Conservation (phyloP, 176 grass and related monocot genomes). For the Chrysopogon serrulatus region DNA sequence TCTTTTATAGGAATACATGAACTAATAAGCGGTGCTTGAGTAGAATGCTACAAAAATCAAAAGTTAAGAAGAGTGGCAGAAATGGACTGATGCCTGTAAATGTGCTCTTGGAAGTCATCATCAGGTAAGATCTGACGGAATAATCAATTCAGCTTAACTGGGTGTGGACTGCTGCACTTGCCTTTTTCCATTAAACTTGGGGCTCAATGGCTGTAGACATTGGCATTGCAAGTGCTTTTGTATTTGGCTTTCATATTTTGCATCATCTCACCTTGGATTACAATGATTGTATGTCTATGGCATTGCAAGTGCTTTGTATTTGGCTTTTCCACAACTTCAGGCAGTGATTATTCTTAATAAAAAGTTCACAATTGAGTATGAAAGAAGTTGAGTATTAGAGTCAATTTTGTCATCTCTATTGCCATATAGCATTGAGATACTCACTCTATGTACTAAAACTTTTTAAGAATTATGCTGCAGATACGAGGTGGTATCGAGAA, state of each 20-base stretch:
- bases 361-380: background rate
- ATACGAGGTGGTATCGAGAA: too few relatives aligned
- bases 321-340: background rate
- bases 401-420: too few relatives aligned
- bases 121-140: conserved; percentile 32
- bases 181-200: background rate
- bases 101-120: conserved; percentile 12
- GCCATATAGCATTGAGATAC: too few relatives aligned
- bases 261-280: conserved; percentile 8
- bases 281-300: background rate
- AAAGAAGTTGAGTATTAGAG: too few relatives aligned
- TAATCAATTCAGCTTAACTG: background rate
- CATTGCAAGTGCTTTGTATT: too few relatives aligned
- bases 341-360: background rate
- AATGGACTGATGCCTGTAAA: conserved; percentile 48
- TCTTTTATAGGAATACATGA: conserved; percentile 33
- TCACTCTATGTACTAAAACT: too few relatives aligned
- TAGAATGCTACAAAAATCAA: conserved; percentile 31
- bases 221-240: background rate
- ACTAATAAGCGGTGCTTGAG: conserved; percentile 24
- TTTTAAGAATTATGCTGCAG: too few relatives aligned
- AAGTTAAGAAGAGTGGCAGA: conserved; percentile 49
- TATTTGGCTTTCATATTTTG: background rate
- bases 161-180: background rate
- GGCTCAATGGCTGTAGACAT: background rate